Conservation (phyloP, 2,329 filamentous ascomycete genomes). For the Cladobotryum protrusum region DNA sequence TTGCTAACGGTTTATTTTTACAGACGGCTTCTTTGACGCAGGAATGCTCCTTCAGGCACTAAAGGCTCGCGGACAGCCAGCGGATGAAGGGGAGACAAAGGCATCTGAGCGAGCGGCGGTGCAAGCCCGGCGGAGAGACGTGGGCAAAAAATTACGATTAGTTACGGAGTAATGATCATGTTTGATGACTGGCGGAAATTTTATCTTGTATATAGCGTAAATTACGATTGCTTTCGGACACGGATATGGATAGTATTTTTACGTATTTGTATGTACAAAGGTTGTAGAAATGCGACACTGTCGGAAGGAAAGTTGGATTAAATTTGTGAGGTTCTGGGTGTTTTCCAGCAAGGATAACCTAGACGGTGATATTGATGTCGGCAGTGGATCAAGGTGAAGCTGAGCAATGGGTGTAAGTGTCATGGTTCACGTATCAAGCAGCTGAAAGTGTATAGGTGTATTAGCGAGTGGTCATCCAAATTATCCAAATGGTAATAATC, state of each 20-base stretch:
- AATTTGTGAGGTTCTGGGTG: too few relatives aligned
- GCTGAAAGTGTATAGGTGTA: too few relatives aligned
- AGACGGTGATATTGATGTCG: too few relatives aligned
- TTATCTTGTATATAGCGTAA: neutral
- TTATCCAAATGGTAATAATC: too few relatives aligned
- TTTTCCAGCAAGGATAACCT: too few relatives aligned
- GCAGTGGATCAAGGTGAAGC: too few relatives aligned
- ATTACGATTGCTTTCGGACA: neutral
- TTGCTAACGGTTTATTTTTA: slow-evolving; percentile 22
- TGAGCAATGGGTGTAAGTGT: too few relatives aligned
- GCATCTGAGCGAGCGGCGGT: slow-evolving; percentile 54
- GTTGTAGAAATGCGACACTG: too few relatives aligned
- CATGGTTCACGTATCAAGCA: too few relatives aligned
- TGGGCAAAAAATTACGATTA: slow-evolving; percentile 64
- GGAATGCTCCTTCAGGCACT: slow-evolving; percentile 89
- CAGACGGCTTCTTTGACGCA: slow-evolving; percentile 96
- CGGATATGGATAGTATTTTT: neutral
- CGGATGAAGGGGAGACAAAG: slow-evolving; percentile 46
- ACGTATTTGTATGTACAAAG: neutral
- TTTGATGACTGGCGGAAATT: neutral
- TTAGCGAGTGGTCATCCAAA: too few relatives aligned
- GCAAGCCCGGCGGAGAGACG: slow-evolving; percentile 55
- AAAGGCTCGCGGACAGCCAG: slow-evolving; percentile 59
- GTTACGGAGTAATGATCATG: slow-evolving; percentile 13
- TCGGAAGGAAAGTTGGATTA: too few relatives aligned